Conservation (phyloP, 2,329 filamentous ascomycete genomes). For the Graphilbum sp. region DNA sequence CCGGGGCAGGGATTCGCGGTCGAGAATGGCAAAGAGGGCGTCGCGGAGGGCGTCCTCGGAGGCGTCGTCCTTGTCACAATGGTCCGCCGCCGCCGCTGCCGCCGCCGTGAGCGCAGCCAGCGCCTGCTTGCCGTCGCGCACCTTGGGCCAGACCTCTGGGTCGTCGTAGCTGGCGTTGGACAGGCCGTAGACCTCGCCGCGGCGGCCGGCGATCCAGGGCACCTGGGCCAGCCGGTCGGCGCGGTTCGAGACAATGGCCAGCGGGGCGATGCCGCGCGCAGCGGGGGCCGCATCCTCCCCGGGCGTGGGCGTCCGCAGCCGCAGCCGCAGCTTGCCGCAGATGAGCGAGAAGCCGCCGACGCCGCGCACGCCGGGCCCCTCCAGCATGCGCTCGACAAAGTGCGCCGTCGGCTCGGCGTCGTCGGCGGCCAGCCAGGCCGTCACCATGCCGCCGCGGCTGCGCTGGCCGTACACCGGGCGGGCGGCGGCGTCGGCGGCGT, state of each 20-base stretch:
- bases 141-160: constrained; percentile 42
- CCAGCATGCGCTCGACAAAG: constrained; percentile 36
- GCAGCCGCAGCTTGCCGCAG: constrained; percentile 36
- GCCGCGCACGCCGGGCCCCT: constrained; percentile 36
- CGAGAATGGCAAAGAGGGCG: constrained; percentile 36
- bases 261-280: constrained; percentile 21
- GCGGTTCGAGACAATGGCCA: constrained; percentile 48
- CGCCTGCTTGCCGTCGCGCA: constrained; percentile 32
- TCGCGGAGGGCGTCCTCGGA: constrained; percentile 32
- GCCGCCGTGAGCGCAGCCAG: constrained; percentile 16
- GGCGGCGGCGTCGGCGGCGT: constrained; percentile 26
- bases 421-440: constrained; percentile 38
- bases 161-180: constrained; percentile 45
- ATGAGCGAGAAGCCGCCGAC: constrained; percentile 52
- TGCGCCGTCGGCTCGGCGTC: constrained; percentile 28
- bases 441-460: constrained; percentile 49
- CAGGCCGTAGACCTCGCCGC: constrained; percentile 38
- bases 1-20: constrained; percentile 37
- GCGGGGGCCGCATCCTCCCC: neutral
- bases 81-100: constrained; percentile 10
- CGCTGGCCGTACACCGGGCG: constrained; percentile 36
- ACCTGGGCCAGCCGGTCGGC: constrained; percentile 35
- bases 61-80: too few species aligned
- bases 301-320: too few species aligned
- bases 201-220: constrained; percentile 35